phyloP scores from a whole-genome alignment of 352 stramenopile genomes.

The Pythium folliculosum region DNA sequence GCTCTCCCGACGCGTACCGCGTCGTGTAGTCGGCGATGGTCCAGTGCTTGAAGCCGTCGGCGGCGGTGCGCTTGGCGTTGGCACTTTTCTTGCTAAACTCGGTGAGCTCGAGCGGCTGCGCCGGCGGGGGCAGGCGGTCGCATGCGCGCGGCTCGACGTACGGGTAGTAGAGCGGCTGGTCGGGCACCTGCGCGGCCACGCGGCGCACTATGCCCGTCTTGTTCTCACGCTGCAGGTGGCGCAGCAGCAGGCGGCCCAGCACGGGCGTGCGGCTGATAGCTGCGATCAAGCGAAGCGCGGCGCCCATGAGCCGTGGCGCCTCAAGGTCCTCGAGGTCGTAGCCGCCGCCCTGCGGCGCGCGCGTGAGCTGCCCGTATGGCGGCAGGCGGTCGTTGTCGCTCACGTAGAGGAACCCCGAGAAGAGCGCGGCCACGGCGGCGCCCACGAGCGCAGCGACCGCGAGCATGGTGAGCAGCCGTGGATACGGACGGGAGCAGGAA shows the following conservation, averaged over 20 bases:
- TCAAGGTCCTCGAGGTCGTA: constrained; percentile 61
- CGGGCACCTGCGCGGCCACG: constrained; percentile 56
- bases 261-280: constrained; percentile 45
- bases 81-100: constrained; percentile 31
- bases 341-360: constrained; percentile 34
- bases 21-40: constrained; percentile 70
- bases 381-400: constrained; percentile 50
- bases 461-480: constrained; percentile 33
- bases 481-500: too few species aligned
- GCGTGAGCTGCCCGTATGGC: constrained; percentile 36
- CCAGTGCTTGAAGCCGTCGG: constrained; percentile 69
- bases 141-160: constrained; percentile 41
- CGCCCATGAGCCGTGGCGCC: constrained; percentile 48
- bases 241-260: constrained; percentile 49
- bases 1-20: constrained; percentile 40
- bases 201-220: constrained; percentile 57
- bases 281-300: constrained; percentile 38
- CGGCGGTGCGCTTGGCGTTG: constrained; percentile 26
- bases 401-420: constrained; percentile 50
- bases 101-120: constrained; percentile 23
- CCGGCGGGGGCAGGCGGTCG: constrained; percentile 1
- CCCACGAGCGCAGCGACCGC: constrained; percentile 37
- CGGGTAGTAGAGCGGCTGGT: constrained; percentile 86
- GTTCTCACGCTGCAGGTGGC: constrained; percentile 56
- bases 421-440: constrained; percentile 40